A percentile compares a stretch with the other conserved stretches of the same genome.
Conservation (phyloP, 2,329 filamentous ascomycete species). For the Plectosphaerella cucumerina region DNA sequence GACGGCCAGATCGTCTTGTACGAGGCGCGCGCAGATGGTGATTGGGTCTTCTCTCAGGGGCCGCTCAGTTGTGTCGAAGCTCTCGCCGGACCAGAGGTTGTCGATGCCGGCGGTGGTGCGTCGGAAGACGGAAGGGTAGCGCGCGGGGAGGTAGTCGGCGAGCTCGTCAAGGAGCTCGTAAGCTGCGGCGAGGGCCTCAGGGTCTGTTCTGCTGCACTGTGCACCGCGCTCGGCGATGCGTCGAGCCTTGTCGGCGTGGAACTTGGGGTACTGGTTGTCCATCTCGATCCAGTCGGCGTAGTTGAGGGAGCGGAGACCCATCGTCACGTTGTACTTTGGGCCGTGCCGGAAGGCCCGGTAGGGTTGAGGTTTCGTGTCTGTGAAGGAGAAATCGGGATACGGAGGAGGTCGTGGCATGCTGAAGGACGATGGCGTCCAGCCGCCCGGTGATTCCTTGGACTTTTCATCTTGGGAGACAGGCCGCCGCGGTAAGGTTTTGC, state of each 20-base stretch:
- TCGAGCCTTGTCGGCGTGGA: slow-evolving; percentile 64
- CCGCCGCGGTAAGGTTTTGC: background rate
- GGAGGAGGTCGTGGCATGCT: slow-evolving; percentile 53
- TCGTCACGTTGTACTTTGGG: slow-evolving; percentile 70
- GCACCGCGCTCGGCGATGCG: slow-evolving; percentile 63
- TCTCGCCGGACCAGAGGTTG: slow-evolving; percentile 68
- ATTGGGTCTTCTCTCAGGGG: slow-evolving; percentile 74
- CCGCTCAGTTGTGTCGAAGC: slow-evolving; percentile 60
- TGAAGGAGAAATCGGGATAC: slow-evolving; percentile 65
- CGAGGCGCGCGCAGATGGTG: slow-evolving; percentile 64
- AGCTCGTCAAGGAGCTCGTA: slow-evolving; percentile 75
- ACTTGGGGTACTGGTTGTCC: slow-evolving; percentile 72
- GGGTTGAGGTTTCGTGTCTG: slow-evolving; percentile 65
- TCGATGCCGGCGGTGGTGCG: slow-evolving; percentile 60
- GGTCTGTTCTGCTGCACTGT: slow-evolving; percentile 65
- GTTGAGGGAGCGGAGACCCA: slow-evolving; percentile 68
- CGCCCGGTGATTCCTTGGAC: background rate
- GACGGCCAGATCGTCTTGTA: slow-evolving; percentile 78
- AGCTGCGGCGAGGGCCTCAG: slow-evolving; percentile 66
- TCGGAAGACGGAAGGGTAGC: slow-evolving; percentile 68
- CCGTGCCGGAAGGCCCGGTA: slow-evolving; percentile 77
- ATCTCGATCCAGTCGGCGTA: slow-evolving; percentile 79
- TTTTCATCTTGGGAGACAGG: background rate
- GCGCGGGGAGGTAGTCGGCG: slow-evolving; percentile 62
- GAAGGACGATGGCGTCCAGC: slow-evolving; percentile 56